phyloP scores from a whole-genome alignment of 2,329 filamentous ascomycete genomes.

The Tricladium varicosporioides region DNA sequence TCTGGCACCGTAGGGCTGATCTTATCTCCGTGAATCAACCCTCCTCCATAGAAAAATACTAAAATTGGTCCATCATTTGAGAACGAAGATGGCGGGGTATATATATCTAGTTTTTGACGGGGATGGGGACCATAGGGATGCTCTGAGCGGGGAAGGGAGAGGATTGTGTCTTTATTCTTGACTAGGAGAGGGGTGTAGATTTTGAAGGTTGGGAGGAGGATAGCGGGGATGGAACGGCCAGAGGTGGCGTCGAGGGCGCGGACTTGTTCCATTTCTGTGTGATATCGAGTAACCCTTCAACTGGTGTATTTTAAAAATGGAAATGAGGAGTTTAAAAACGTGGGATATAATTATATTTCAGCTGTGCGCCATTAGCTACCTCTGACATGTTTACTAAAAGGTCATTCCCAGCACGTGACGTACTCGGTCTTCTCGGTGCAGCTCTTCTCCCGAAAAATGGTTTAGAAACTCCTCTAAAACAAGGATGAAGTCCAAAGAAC shows the following conservation, averaged over 20 bases:
- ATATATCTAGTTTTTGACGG: constrained; percentile 32
- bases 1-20: constrained; percentile 16
- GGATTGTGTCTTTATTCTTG: constrained; percentile 24
- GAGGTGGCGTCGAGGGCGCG: constrained; percentile 15
- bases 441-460: no score
- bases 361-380: no score
- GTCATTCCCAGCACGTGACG: no score
- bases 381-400: no score
- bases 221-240: constrained; percentile 19
- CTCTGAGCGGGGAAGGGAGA: constrained; percentile 21
- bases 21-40: constrained; percentile 28
- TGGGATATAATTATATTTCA: no score
- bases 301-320: no score
- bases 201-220: constrained; percentile 25
- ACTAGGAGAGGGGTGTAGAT: constrained; percentile 27
- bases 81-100: constrained; percentile 5
- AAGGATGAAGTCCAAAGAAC: no score
- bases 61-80: constrained; percentile 24
- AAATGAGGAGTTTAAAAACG: no score
- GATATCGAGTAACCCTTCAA: neutral
- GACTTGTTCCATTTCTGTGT: constrained; percentile 24
- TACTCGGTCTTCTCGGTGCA: no score
- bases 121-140: constrained; percentile 29
- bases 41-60: constrained; percentile 33
- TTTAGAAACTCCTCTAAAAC: no score